Percentiles rank a stretch among this genome's conserved stretches.
Evolutionary conservation across 345 rosid genomes (phyloP).

Genomic region (Salix arbutifolia): DNA sequence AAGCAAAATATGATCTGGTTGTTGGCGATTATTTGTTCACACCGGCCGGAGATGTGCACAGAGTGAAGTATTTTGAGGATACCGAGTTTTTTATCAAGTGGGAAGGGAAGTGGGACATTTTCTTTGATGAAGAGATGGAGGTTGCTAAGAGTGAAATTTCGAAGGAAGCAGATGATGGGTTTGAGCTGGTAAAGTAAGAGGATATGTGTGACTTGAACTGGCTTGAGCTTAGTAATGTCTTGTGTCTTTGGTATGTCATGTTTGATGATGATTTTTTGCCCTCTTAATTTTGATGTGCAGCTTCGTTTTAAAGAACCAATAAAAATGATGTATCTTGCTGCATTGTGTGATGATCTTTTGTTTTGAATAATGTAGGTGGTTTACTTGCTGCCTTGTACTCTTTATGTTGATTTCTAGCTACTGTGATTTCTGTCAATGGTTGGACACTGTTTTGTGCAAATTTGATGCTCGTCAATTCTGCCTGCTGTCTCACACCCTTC

Average conservation of each 20-base stretch:
- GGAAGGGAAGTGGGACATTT: slow-evolving; percentile 90
- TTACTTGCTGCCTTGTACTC: not conserved
- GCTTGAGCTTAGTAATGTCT: not conserved
- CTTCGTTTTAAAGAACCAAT: not conserved
- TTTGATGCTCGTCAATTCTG: not conserved
- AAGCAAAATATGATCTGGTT: slow-evolving; percentile 52
- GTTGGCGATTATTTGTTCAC: slow-evolving; percentile 76
- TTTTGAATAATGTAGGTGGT: not conserved
- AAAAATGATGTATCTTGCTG: not conserved
- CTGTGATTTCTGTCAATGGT: not conserved
- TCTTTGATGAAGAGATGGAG: slow-evolving; percentile 76
- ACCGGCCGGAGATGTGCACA: slow-evolving; percentile 75
- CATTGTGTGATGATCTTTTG: not conserved
- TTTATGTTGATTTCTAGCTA: not conserved
- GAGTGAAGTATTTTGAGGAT: slow-evolving; percentile 83
- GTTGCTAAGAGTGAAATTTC: slow-evolving; percentile 48
- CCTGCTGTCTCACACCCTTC: not conserved
- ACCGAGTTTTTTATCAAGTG: slow-evolving; percentile 88
- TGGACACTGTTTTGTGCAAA: not conserved
- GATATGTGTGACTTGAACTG: not conserved
- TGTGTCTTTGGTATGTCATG: not conserved
- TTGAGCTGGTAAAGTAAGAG: slow-evolving; percentile 13
- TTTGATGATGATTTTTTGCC: not conserved
- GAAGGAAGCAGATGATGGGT: slow-evolving; percentile 24
- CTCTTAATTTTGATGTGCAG: not conserved